Evolutionary conservation across 75 land plant species (phyloP).

Genomic region (Pseudotsuga menziesii): DNA sequence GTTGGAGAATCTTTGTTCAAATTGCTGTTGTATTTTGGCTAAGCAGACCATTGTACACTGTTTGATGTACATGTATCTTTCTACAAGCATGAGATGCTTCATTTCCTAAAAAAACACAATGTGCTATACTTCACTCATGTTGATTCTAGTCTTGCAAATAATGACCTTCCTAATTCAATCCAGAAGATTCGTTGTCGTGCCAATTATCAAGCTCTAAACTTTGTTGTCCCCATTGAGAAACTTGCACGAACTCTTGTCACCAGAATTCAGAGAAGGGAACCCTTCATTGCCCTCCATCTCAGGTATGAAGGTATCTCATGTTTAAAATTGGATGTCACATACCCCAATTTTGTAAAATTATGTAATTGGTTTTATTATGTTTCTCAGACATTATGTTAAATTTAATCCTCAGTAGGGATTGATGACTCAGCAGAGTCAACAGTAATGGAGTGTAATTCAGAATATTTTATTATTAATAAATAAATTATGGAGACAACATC

Average conservation of each 20-base stretch:
- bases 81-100: conserved; percentile 33
- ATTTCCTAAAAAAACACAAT: conserved; percentile 33
- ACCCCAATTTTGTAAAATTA: too few species aligned
- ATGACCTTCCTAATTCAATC: conserved; percentile 28
- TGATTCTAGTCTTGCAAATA: conserved; percentile 44
- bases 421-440: too few species aligned
- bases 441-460: too few species aligned
- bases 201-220: conserved; percentile 25
- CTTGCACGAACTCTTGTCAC: conserved; percentile 19
- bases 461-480: too few species aligned
- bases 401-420: too few species aligned
- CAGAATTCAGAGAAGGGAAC: conserved; percentile 13
- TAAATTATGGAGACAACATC: too few species aligned
- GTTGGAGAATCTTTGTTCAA: too few species aligned
- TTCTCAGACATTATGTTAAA: too few species aligned
- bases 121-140: conserved; percentile 38
- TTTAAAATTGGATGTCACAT: neutral
- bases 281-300: conserved; percentile 36
- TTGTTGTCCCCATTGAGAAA: conserved; percentile 24
- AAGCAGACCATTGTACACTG: neutral
- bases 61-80: conserved; percentile 28
- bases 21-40: neutral
- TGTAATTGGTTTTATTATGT: too few species aligned
- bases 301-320: conserved; percentile 21
- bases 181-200: conserved; percentile 37